Conservation (phyloP, 2,329 filamentous ascomycete genomes). For the Zasmidium angulare region DNA sequence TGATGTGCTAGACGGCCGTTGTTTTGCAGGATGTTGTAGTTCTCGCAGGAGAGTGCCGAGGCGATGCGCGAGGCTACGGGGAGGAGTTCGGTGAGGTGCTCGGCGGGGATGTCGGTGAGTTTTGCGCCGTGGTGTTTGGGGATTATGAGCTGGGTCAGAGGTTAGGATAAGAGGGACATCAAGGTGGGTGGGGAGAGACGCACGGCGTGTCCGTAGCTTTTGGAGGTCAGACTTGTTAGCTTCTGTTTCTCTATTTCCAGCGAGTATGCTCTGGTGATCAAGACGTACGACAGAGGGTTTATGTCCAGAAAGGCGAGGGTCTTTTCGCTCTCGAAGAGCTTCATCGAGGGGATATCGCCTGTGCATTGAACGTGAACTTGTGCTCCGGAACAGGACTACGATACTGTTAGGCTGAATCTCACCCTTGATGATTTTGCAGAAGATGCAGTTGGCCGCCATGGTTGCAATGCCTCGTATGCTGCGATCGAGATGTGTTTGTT, state of each 20-base stretch:
- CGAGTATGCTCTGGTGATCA: background rate
- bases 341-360: slow-evolving; percentile 96
- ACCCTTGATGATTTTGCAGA: slow-evolving; percentile 98
- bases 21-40: slow-evolving; percentile 97
- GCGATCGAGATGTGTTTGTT: background rate
- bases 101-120: slow-evolving; percentile 88
- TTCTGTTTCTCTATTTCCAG: background rate
- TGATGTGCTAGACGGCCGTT: slow-evolving; percentile 92
- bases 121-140: slow-evolving; percentile 94
- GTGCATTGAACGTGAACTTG: slow-evolving; percentile 9
- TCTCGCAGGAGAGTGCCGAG: slow-evolving; percentile 67
- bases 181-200: slow-evolving; percentile 31
- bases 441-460: slow-evolving; percentile 71
- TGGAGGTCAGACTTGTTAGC: slow-evolving; percentile 2
- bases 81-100: slow-evolving; percentile 78
- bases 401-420: slow-evolving; percentile 16
- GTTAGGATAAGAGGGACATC: slow-evolving; percentile 65
- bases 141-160: slow-evolving; percentile 82
- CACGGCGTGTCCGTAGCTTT: slow-evolving; percentile 77
- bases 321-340: slow-evolving; percentile 92
- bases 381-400: background rate
- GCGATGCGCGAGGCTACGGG: slow-evolving; percentile 87
- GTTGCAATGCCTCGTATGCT: background rate
- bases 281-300: slow-evolving; percentile 61
- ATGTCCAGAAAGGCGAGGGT: slow-evolving; percentile 96